Evolutionary conservation across 2,329 filamentous ascomycete genomes (phyloP), one percentile per base, ranked within the genome.

Genomic region (Penicillium nordicum): DNA sequence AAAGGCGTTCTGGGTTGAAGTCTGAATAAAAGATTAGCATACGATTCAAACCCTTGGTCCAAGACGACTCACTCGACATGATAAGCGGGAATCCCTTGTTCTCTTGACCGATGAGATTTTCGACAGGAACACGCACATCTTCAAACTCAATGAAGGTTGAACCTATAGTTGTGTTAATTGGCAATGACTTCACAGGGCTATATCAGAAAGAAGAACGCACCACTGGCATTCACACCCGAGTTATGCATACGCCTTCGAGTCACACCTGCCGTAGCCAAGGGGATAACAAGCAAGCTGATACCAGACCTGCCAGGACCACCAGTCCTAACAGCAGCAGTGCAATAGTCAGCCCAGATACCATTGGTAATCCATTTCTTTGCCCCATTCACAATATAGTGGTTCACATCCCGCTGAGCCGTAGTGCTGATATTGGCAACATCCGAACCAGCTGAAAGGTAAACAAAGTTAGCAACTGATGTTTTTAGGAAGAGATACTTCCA

Each of bases 1-100:
- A 79, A 5, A 90, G 78, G 0, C 88, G 82, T 69, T 92, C 88
- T 68, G 90, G 87, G 72, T 91, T 91, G 79, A 91, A 90, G 74
- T 90, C 78, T 70, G 59, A 40, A 32, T 12, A 2, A 9, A 6
- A 5, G 0, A 34, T 60, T 16, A 58, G 43, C 2, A 25, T 4
- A 12, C 0, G 1, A 27, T 16, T 16, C 40, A 40, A 12, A 34
- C 18, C 9, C 11, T 1, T 40, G 12, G 43, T 32, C 30, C 30
- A 30, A 27, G 7, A 7, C 16, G 10, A 63, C 67, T 60, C 65
- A 73, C 80, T 89, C 38, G 84, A 86, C 86, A 89, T 89, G 66
- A 88, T 83, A 63, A 89, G 88, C 48, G 79, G 80, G 82, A 91
- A 90, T 0, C 88, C 88, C 67, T 82, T 76, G 32, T 88, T 88